phyloP scores from a whole-genome alignment of 2,329 filamentous ascomycete genomes.

The Alternaria panax region DNA sequence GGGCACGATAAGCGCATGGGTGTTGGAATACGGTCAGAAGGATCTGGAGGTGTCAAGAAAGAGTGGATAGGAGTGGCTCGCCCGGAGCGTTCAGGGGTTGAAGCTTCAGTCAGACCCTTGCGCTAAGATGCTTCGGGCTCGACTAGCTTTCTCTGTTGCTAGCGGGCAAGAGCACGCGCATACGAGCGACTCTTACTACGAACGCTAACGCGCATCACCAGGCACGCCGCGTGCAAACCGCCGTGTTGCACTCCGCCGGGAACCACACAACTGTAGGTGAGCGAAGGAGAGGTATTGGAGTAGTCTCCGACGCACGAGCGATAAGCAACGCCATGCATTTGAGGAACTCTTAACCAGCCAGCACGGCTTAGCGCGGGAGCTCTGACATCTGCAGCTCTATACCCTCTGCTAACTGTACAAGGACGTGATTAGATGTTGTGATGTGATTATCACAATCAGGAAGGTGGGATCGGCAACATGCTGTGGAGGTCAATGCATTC shows the following conservation, averaged over 20 bases:
- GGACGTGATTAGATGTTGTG: background rate
- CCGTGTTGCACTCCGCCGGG: background rate
- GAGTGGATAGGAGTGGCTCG: slow-evolving; percentile 25
- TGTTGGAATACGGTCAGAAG: slow-evolving; percentile 22
- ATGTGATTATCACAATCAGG: slow-evolving; percentile 1
- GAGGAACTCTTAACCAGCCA: slow-evolving; percentile 12
- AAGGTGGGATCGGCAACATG: slow-evolving; percentile 6
- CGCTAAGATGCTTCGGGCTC: slow-evolving; percentile 18
- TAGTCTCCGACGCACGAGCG: background rate
- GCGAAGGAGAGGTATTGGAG: background rate
- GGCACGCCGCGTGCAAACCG: background rate
- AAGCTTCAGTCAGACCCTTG: slow-evolving; percentile 17
- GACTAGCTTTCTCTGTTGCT: slow-evolving; percentile 14
- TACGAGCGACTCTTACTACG: slow-evolving; percentile 15
- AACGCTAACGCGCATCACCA: slow-evolving; percentile 5
- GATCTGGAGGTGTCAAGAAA: slow-evolving; percentile 22
- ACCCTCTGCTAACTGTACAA: slow-evolving; percentile 8
- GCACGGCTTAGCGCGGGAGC: slow-evolving; percentile 29
- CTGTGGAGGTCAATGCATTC: background rate
- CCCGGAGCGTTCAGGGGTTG: slow-evolving; percentile 17
- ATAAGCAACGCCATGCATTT: slow-evolving; percentile 38
- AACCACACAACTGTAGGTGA: background rate
- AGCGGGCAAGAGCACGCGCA: slow-evolving; percentile 14
- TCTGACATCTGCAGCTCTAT: slow-evolving; percentile 22
- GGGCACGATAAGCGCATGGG: slow-evolving; percentile 26